These are phyloP conservation scores for Amanita rimosa DNA, from an alignment of 768 basidiomycete genomes.

Conservation along the genomic window DNA sequence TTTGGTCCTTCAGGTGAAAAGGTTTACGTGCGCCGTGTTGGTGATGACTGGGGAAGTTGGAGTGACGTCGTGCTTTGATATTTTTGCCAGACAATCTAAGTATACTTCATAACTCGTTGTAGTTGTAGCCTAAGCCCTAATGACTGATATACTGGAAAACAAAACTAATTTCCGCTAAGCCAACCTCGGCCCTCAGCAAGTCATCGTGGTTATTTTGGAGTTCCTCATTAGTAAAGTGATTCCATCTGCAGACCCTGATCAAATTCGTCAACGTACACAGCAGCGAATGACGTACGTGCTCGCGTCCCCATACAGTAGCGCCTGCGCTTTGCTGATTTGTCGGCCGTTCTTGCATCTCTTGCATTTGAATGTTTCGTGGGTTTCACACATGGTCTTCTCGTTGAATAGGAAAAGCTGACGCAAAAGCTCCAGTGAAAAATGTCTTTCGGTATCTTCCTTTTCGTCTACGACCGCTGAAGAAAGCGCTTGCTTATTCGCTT, in stretches of 20 bases:
- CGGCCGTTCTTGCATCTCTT: constrained; percentile 82
- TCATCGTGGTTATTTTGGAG: constrained; percentile 92
- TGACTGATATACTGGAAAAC: constrained; percentile 96
- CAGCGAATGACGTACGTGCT: constrained; percentile 67
- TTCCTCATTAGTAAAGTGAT: constrained; percentile 88
- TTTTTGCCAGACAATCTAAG: constrained; percentile 5
- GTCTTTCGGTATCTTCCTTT: constrained; percentile 89
- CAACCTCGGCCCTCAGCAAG: constrained; percentile 82
- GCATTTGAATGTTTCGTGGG: constrained; percentile 98
- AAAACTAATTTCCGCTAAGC: constrained; percentile 76
- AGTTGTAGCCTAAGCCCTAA: constrained; percentile 1
- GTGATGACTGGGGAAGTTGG: constrained; percentile 70
- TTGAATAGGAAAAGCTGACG: constrained; percentile 90
- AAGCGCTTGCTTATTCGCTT: constrained; percentile 91
- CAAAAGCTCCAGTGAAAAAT: constrained; percentile 85
- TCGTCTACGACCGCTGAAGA: constrained; percentile 98
- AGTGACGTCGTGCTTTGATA: constrained; percentile 44
- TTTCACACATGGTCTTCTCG: constrained; percentile 78
- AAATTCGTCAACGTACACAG: background rate
- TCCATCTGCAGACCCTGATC: constrained; percentile 58
- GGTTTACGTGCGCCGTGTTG: constrained; percentile 56
- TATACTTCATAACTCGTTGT: constrained; percentile 7
- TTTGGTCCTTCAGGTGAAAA: constrained; percentile 74
- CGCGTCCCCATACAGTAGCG: constrained; percentile 89
- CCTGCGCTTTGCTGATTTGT: constrained; percentile 74